Conservation (phyloP, 2,329 filamentous ascomycete species). For the Tolypocladium paradoxum region DNA sequence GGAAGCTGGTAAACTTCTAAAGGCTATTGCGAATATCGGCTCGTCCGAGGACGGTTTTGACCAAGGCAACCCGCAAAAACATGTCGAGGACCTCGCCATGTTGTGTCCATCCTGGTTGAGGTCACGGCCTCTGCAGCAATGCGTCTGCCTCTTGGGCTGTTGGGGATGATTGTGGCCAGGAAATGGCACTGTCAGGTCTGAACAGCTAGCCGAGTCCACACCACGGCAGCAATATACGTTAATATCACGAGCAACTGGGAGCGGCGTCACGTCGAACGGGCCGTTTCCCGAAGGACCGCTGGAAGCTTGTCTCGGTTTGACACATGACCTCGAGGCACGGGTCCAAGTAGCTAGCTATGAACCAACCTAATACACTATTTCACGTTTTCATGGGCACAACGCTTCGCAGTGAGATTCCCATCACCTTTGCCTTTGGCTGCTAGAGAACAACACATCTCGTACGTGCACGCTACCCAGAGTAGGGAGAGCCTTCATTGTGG, state of each 20-base stretch:
- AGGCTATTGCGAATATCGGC: neutral
- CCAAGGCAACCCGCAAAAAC: neutral
- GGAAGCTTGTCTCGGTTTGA: neutral
- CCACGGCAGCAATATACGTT: neutral
- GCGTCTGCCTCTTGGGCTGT: neutral
- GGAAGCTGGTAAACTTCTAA: neutral
- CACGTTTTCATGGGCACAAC: neutral
- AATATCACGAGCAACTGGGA: neutral
- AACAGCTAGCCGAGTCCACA: too few relatives aligned
- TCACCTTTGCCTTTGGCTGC: too few relatives aligned
- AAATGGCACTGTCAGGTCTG: neutral
- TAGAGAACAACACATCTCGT: neutral
- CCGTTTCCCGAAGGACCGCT: neutral
- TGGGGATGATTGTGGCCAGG: neutral
- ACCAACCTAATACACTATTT: neutral
- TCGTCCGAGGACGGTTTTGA: neutral
- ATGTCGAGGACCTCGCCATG: neutral
- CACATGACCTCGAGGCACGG: neutral
- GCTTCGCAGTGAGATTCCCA: neutral
- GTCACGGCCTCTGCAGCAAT: neutral
- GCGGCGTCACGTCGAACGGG: too few relatives aligned
- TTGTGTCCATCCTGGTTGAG: too few relatives aligned
- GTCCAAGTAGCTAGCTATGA: neutral
- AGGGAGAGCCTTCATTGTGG: neutral
- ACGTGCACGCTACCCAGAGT: neutral